These are phyloP conservation scores for Neurospora crassa DNA, from an alignment of 2,329 filamentous ascomycete species.

Conservation along the genomic window DNA sequence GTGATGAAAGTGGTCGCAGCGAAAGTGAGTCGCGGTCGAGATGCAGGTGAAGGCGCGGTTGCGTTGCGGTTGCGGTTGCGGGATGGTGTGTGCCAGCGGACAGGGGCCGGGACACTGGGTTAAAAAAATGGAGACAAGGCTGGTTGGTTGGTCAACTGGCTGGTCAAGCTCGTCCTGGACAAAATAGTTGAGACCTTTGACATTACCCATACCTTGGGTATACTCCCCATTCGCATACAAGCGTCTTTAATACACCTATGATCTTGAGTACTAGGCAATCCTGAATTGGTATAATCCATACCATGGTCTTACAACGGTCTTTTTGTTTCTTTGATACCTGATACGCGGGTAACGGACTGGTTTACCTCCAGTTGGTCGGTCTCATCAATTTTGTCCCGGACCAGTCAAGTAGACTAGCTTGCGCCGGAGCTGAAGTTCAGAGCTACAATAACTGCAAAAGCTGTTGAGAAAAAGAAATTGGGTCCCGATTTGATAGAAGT, in stretches of 20 bases:
- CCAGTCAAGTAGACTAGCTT: neutral
- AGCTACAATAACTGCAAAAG: neutral
- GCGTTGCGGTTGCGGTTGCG: neutral
- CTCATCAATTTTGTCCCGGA: too few species aligned
- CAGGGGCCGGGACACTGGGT: neutral
- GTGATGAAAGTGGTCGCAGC: conserved; percentile 1
- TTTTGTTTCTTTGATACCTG: too few species aligned
- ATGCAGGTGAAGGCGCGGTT: conserved; percentile 1
- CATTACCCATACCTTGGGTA: too few species aligned
- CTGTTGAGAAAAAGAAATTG: neutral
- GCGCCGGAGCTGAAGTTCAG: neutral
- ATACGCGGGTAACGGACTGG: too few species aligned
- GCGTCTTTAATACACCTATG: too few species aligned
- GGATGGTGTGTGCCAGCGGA: neutral
- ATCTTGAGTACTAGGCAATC: too few species aligned
- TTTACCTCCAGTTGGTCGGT: too few species aligned
- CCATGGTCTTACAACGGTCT: too few species aligned
- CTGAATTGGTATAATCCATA: too few species aligned
- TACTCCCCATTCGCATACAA: too few species aligned
- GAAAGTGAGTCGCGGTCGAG: neutral
- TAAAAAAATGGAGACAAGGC: conserved; percentile 7
- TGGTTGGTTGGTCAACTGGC: neutral
- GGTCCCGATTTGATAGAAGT: neutral
- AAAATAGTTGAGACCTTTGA: too few species aligned
- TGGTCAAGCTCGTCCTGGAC: neutral